Evolutionary conservation across 257 asterid genomes (phyloP), one percentile per base, ranked within the genome.

Genomic region (Penstemon barbatus): DNA sequence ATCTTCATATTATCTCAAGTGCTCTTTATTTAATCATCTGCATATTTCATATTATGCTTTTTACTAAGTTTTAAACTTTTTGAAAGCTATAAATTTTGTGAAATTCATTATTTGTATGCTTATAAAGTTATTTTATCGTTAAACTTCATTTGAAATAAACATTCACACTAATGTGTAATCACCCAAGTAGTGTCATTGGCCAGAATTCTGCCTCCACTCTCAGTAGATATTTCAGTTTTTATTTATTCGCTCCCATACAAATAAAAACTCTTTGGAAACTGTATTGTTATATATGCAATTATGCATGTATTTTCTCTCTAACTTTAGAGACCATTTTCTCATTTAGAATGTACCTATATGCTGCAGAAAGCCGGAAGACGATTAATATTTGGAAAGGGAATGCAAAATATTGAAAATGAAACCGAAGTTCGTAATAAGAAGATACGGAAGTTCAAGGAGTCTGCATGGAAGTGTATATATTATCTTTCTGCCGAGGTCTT

Each of bases 391-490:
- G 90, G 89, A 71, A 89, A 86, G 78, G 87, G 88, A 61, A 75
- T 53, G 71, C 82, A 81, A 82, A 71, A 49, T 56, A 72, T 82
- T 67, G 84, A 74, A 63, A 71, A 70, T 56, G 84, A 82, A 76
- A 80, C 81, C n/a, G 82, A 69, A 11, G 88, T 83, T 36, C 78
- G 74, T 42, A 83, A 77, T 69, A 94, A 87, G 87, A 91, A 85
- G 77, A 81, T 91, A 61, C 53, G 83, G 45, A 94, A 94, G 81
- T 94, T 94, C 90, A 89, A 89, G 81, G 98, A 91, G 75, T 94
- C 99, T 33, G 98, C 98, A 40, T 94, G 99, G 99, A 94, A 91
- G 76, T 94, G 90, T 46, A 72, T 94, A 63, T 94, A 89, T 70
- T 94, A 45, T 80, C 97, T 91, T 73, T 94, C 97, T 8, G 98